phyloP scores from a whole-genome alignment of 495 filamentous ascomycete genomes.

The Clavariopsis aquatica region DNA sequence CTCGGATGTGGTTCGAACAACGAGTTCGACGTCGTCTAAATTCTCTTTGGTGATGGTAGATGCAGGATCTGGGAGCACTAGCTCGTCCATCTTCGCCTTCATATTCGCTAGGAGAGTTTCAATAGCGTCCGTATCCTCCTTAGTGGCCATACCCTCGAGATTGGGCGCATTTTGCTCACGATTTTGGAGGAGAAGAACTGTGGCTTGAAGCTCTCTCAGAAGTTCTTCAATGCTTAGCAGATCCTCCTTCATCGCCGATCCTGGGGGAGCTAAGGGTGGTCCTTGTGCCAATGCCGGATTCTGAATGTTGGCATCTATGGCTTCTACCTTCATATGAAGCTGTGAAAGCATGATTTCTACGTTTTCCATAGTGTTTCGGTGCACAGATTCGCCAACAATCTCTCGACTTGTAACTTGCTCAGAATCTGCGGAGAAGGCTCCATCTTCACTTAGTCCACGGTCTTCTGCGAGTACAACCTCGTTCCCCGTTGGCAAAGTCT shows the following conservation, averaged over 20 bases:
- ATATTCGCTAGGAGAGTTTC: constrained; percentile 83
- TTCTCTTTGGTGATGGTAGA: constrained; percentile 72
- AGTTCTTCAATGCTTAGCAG: constrained; percentile 61
- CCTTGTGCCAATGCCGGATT: constrained; percentile 43
- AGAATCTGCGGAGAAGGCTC: constrained; percentile 8
- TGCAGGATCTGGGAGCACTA: constrained; percentile 62
- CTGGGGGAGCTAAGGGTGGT: constrained; percentile 47
- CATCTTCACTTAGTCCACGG: background rate
- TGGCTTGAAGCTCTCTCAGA: constrained; percentile 60
- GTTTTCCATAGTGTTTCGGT: constrained; percentile 74
- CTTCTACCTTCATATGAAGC: constrained; percentile 78
- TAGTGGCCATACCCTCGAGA: constrained; percentile 60
- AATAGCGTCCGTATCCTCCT: constrained; percentile 84
- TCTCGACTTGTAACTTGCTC: constrained; percentile 25
- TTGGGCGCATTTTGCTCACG: constrained; percentile 40
- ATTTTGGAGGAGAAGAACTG: constrained; percentile 52
- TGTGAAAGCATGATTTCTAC: constrained; percentile 80
- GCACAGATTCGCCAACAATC: constrained; percentile 51
- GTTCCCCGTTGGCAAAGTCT: constrained; percentile 36
- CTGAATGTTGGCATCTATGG: constrained; percentile 63
- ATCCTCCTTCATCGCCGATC: constrained; percentile 58
- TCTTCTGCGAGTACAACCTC: constrained; percentile 49
- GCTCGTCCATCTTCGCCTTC: constrained; percentile 77
- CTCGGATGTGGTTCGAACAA: constrained; percentile 71
- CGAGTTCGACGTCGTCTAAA: constrained; percentile 68